Base-by-base conservation (phyloP, 805 yeast genomes). In the Metschnikowia hibisci region DNA sequence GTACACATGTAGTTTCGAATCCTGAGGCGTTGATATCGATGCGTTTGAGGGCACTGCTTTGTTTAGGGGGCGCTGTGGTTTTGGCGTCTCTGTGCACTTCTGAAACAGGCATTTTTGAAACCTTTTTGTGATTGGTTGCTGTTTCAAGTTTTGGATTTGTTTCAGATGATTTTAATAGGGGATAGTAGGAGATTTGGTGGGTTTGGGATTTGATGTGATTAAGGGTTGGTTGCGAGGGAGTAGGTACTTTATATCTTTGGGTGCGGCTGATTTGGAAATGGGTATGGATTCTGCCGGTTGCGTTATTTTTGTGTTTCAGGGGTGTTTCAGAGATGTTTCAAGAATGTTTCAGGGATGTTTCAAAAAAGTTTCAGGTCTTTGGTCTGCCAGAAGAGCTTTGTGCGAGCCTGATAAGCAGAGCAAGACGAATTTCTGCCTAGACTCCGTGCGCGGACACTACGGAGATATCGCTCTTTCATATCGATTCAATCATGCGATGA, bases 21-120 rank as follows among this genome's bases (percentile, higher is more conserved):
- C 46, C 46, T 8, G 46, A 39, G 2, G 42, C 46, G 23, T 48
- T 41, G 39, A 43, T 34, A 28, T 46, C 39, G 20, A 43, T 10
- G 15, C 23, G 13, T 8, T 35, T 35, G 32, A 33, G 13, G 15
- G 23, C 6, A 16, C 36, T 31, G 39, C 13, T 10, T 11, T 23
- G 20, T 16, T 35, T 35, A 3, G 32, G 28, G 12, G 9, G n/a
- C 9, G 16, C 28, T 14, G 34, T n/a, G 12, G 38, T 20, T 30
- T 42, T 39, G 16, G 39, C 34, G 10, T 32, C 39, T 6, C 18
- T 33, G 14, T 26, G 39, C 5, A 34, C 32, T 27, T 48, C 43
- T 2, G 51, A 46, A 14, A 48, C 52, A 27, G 52, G 52, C 52
- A 48, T 48, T 14, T 16, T 1, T 16, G 30, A 25, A 6, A n/a